Conservation (phyloP, 1,139 yeast species). For the Sporopachydermia cereana region DNA sequence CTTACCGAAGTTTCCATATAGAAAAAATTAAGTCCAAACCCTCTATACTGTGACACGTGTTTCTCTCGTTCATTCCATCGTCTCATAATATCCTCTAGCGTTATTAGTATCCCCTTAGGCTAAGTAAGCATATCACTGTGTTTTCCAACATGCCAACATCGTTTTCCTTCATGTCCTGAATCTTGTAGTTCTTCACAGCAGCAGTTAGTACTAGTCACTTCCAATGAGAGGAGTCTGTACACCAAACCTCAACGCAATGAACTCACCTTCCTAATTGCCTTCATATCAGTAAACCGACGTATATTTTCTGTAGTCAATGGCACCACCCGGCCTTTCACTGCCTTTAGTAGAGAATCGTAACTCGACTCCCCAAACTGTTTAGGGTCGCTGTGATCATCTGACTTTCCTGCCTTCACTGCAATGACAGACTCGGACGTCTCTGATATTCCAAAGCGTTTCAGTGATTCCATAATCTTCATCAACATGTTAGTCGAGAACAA, state of each 20-base stretch:
- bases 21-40: too few relatives aligned
- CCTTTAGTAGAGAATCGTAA: constrained; percentile 13
- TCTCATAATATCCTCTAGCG: constrained; percentile 2
- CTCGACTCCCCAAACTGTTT: constrained; percentile 11
- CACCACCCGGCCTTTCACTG: constrained; percentile 24
- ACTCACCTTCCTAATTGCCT: constrained; percentile 26
- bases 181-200: constrained; percentile 6
- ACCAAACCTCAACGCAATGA: constrained; percentile 7
- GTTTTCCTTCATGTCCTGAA: not conserved
- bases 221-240: not conserved
- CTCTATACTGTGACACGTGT: constrained; percentile 11
- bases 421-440: constrained; percentile 25
- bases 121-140: not conserved
- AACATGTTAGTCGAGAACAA: not conserved
- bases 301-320: constrained; percentile 25
- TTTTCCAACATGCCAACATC: not conserved
- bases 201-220: too few relatives aligned
- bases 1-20: too few relatives aligned
- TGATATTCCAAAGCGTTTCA: constrained; percentile 34
- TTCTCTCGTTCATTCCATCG: constrained; percentile 9
- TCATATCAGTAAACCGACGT: constrained; percentile 21
- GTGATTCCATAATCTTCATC: constrained; percentile 34
- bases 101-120: not conserved
- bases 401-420: constrained; percentile 25
- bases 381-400: constrained; percentile 11